Conservation (phyloP, 495 filamentous ascomycete genomes). For the Penicillium odoratum region DNA sequence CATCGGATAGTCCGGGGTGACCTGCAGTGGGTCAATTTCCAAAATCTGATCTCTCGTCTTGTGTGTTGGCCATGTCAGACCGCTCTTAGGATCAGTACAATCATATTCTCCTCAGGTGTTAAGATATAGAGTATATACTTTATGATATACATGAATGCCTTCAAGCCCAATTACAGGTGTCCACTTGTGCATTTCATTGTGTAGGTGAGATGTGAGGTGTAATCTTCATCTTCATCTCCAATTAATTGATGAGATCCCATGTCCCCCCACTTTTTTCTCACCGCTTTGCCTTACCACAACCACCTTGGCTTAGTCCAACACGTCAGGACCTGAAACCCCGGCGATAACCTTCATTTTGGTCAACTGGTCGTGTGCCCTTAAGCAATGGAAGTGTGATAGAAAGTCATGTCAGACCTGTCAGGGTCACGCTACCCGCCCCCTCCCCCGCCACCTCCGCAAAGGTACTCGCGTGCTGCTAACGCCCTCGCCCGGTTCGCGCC, state of each 20-base stretch:
- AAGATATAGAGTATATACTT: no score
- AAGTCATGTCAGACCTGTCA: constrained; percentile 46
- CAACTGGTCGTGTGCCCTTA: constrained; percentile 31
- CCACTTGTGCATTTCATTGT: no score
- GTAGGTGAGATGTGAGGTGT: no score
- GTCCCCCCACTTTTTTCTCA: background rate
- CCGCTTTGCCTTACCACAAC: background rate
- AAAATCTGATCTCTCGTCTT: constrained; percentile 16
- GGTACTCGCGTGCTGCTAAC: constrained; percentile 53
- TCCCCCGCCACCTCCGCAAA: constrained; percentile 52
- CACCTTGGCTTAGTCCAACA: background rate
- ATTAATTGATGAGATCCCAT: background rate
- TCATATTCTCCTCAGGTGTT: no score
- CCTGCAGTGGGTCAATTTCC: constrained; percentile 18
- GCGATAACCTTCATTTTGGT: constrained; percentile 19
- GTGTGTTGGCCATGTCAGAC: constrained; percentile 20
- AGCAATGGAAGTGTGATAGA: constrained; percentile 26
- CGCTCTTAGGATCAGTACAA: constrained; percentile 6
- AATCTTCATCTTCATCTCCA: no score
- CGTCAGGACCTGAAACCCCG: background rate
- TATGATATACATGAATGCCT: no score
- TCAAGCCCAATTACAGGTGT: no score
- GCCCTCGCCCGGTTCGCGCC: constrained; percentile 58
- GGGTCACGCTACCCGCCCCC: constrained; percentile 42
- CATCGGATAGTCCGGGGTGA: constrained; percentile 17